Conservation (phyloP, 2,329 filamentous ascomycete genomes). For the Ilyonectria mors-panacis region DNA sequence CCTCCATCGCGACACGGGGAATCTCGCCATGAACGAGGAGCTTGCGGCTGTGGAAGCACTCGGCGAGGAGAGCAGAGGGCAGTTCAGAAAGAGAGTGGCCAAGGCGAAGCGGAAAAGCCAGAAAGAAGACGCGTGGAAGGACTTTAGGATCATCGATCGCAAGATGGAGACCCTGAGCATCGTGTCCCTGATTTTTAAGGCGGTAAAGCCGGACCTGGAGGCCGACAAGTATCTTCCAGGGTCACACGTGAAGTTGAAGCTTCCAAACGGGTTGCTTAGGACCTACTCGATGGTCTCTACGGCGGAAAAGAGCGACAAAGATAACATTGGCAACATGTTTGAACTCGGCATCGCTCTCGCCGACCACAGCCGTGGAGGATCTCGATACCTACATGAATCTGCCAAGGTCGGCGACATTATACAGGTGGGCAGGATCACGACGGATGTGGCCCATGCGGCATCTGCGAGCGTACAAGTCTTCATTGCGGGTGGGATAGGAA, state of each 20-base stretch:
- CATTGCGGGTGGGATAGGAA: conserved; percentile 75
- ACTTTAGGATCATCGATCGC: conserved; percentile 65
- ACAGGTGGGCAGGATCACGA: conserved; percentile 65
- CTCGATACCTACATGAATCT: conserved; percentile 68
- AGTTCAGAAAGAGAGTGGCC: conserved; percentile 67
- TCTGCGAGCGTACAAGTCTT: conserved; percentile 73
- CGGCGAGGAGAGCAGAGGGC: conserved; percentile 62
- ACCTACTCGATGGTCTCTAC: conserved; percentile 72
- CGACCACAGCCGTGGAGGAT: conserved; percentile 71
- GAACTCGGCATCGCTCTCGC: conserved; percentile 73
- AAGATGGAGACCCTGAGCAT: conserved; percentile 66
- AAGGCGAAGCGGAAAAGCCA: conserved; percentile 57
- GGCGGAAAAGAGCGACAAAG: conserved; percentile 26
- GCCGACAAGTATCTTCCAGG: conserved; percentile 58
- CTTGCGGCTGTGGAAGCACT: conserved; percentile 67
- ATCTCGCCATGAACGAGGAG: conserved; percentile 66
- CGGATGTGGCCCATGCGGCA: conserved; percentile 61
- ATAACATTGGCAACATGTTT: conserved; percentile 62
- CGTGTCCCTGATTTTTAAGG: conserved; percentile 67
- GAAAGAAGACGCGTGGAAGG: conserved; percentile 57
- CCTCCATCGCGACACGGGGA: conserved; percentile 67
- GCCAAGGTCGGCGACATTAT: conserved; percentile 65
- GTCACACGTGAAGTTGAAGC: conserved; percentile 69
- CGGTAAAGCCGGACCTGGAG: conserved; percentile 53
- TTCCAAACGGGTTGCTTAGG: conserved; percentile 70